Evolutionary conservation across 129 eudicot species (phyloP).

Genomic region (Apium graveolens): DNA sequence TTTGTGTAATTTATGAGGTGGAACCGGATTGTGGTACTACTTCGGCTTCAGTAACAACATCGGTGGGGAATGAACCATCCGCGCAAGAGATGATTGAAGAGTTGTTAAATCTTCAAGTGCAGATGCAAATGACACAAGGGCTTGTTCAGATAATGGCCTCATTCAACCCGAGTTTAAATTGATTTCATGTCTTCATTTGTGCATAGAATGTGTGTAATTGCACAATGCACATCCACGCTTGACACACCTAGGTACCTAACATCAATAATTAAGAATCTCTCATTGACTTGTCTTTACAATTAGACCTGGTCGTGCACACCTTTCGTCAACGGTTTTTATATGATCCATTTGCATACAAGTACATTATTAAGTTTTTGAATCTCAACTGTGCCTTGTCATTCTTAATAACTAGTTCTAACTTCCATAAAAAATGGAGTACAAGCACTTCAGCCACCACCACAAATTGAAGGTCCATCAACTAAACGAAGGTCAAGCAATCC

Average conservation of each 20-base stretch:
- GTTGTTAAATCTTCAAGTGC: conserved; percentile 26
- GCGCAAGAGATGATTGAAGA: conserved; percentile 26
- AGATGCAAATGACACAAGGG: conserved; percentile 29
- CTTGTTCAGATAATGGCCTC: conserved; percentile 22
- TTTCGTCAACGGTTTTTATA: no score
- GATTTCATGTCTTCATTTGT: no score
- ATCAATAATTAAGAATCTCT: not conserved
- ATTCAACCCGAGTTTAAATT: no score
- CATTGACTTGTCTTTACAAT: not conserved
- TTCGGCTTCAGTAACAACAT: conserved; percentile 8
- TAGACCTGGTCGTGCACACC: no score
- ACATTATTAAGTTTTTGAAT: not conserved
- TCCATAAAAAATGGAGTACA: conserved; percentile 46
- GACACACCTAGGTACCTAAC: no score
- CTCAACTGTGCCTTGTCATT: not conserved
- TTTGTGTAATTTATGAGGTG: conserved; percentile 55
- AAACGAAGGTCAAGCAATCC: conserved; percentile 32
- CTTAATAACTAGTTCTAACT: not conserved
- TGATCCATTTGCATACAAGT: not conserved
- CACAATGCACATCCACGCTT: no score
- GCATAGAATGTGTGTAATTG: no score
- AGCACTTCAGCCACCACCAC: conserved; percentile 75
- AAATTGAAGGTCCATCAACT: conserved; percentile 35
- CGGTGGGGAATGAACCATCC: not conserved
- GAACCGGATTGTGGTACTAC: conserved; percentile 16